Base-by-base conservation (phyloP, 352 stramenopile species). In the Thraustotheca clavata region DNA sequence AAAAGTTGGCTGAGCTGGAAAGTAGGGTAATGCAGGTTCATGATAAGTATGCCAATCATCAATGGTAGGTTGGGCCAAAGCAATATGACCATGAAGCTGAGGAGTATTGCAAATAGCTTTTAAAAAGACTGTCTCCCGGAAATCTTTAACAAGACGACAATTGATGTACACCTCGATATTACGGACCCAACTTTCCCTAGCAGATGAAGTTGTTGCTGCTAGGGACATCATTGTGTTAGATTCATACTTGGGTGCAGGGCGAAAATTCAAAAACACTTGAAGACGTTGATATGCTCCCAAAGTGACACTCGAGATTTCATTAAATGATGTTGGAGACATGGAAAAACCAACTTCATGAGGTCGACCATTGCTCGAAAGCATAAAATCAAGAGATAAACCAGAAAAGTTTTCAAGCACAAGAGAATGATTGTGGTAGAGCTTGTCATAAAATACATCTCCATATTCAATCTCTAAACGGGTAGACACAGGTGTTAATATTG, bases 371-470 rank as follows among this genome's bases (percentile, higher is more conserved):
- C 79, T 94, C 39, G 81, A 91, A 26, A 94, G 69, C 54, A 90
- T 92, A 60, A 94, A 94, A 60, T 94, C 85, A 18, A 94, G 74
- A 35, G 73, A 84, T 66, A 94, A 67, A n/a, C 79, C 77, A 24
- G 83, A 92, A 24, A 83, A 86, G 47, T 94, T 94, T 59, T 94
- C 85, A 20, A 94, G 85, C 68, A 94, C 79, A 33, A 94, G 89
- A 32, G 85, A 94, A 73, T 94, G 85, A 49, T 94, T 94, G 61
- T 92, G 85, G 52, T 94, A 94, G 3, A 92, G 65, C 61, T 94
- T 92, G 77, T 92, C 75, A 55, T 92, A 94, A 62, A 90, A 94
- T 2, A 94, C 81, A 49, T 94, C 83, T 27, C 79, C 86, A 70
- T 87, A 91, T 62, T 94, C 85, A 33, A 94, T 87, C 46, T 85